phyloP scores from a whole-genome alignment of 495 filamentous ascomycete species.

The Articulospora tetracladia region DNA sequence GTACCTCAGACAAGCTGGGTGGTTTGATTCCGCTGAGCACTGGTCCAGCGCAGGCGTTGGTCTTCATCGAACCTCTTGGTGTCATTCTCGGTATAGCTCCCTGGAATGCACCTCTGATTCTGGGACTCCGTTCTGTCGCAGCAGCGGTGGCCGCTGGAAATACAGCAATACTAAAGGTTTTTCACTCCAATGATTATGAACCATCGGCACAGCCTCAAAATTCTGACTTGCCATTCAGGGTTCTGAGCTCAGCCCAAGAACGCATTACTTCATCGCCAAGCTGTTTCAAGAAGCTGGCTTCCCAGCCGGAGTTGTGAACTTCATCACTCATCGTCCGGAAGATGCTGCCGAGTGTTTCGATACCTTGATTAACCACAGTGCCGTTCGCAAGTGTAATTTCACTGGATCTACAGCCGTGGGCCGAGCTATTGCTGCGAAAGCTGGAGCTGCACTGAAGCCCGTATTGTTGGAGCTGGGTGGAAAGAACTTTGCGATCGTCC shows the following conservation, averaged over 20 bases:
- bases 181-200: constrained; percentile 71
- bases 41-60: too few relatives aligned
- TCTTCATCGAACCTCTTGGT: constrained; percentile 78
- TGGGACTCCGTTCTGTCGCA: constrained; percentile 60
- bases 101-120: constrained; percentile 75
- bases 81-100: constrained; percentile 81
- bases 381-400: constrained; percentile 60
- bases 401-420: constrained; percentile 57
- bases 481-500: constrained; percentile 57
- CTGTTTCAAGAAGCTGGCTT: constrained; percentile 71
- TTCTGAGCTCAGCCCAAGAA: too few relatives aligned
- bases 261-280: too few relatives aligned
- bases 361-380: constrained; percentile 47
- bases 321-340: constrained; percentile 45
- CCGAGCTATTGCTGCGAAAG: constrained; percentile 47
- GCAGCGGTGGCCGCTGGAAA: constrained; percentile 77
- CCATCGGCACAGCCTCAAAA: too few relatives aligned
- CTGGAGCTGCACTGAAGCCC: constrained; percentile 6
- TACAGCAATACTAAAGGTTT: constrained; percentile 69
- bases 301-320: constrained; percentile 53
- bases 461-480: constrained; percentile 14
- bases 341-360: constrained; percentile 49
- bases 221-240: too few relatives aligned
- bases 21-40: too few relatives aligned
- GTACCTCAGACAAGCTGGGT: too few relatives aligned